A percentile compares a stretch with the other conserved stretches of the same genome.
Conservation (phyloP, 1,284 basidiomycete species). For the Trametes versicolor region DNA sequence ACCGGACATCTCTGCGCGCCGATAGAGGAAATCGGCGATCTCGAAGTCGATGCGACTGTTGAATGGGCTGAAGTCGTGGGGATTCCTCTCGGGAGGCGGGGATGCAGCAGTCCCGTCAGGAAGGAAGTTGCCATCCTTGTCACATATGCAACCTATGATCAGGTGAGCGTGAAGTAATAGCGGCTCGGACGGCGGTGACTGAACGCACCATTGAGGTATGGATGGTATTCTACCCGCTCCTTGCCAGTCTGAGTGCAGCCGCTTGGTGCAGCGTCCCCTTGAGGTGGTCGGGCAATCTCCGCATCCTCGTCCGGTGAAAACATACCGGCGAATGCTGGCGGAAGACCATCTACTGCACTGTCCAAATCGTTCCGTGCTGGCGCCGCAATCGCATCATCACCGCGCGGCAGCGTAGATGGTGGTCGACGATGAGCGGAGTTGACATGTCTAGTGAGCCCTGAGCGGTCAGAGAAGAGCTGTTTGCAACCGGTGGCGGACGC, state of each 20-base stretch:
- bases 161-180: neutral
- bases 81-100: neutral
- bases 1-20: slow-evolving; percentile 15
- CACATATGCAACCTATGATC: neutral
- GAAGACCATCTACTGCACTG: too few species aligned
- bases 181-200: neutral
- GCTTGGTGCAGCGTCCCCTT: too few species aligned
- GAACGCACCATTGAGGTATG: neutral
- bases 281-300: too few species aligned
- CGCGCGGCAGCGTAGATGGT: too few species aligned
- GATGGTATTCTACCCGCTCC: neutral
- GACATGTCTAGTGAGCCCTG: slow-evolving; percentile 5
- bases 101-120: neutral
- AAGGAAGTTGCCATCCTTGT: neutral
- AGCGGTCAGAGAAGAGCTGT: slow-evolving; percentile 9
- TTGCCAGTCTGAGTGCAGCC: too few species aligned
- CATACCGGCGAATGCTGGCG: too few species aligned
- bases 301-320: too few species aligned
- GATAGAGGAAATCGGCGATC: slow-evolving; percentile 22
- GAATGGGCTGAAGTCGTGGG: neutral
- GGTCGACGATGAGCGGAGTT: neutral
- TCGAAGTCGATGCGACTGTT: slow-evolving; percentile 6
- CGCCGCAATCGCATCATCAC: too few species aligned
- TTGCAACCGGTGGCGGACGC: neutral
- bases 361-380: neutral